These are phyloP conservation scores for Candida maris DNA, from an alignment of 805 yeast genomes.

Conservation along the genomic window DNA sequence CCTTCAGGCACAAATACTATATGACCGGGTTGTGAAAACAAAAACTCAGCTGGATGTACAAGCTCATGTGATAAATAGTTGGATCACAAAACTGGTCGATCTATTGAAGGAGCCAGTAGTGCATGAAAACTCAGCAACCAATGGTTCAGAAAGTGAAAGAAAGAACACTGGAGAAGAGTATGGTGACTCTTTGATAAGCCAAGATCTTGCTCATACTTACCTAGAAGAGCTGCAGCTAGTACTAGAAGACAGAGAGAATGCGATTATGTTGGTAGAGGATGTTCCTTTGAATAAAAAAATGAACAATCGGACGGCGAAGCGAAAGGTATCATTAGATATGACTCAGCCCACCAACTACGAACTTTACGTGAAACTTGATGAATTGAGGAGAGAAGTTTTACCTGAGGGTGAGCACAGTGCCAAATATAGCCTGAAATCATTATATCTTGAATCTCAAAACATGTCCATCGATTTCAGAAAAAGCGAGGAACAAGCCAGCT, in stretches of 20 bases:
- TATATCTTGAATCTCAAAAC: constrained; percentile 23
- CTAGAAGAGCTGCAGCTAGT: constrained; percentile 51
- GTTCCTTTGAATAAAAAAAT: constrained; percentile 9
- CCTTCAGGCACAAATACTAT: constrained; percentile 20
- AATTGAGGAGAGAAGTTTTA: constrained; percentile 28
- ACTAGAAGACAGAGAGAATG: constrained; percentile 41
- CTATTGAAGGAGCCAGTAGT: constrained; percentile 48
- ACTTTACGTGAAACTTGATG: constrained; percentile 29
- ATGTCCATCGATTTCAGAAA: constrained; percentile 25
- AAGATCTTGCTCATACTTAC: constrained; percentile 62
- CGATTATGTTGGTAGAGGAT: constrained; percentile 30
- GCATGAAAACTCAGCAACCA: constrained; percentile 1
- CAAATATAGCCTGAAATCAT: constrained; percentile 25
- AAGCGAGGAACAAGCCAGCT: constrained; percentile 18
- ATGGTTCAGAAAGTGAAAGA: constrained; percentile 13
- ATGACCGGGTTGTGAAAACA: constrained; percentile 25
- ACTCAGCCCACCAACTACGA: constrained; percentile 26
- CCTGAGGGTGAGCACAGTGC: constrained; percentile 33
- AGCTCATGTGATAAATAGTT: constrained; percentile 45
- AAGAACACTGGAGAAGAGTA: constrained; percentile 69
- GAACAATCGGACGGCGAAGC: constrained; percentile 8
- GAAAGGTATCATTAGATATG: constrained; percentile 11
- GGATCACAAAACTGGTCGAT: constrained; percentile 43
- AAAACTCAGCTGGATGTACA: constrained; percentile 46
- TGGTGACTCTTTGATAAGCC: constrained; percentile 66